phyloP scores from a whole-genome alignment of 140 eudicot genomes.

The Erigeron philadelphicus region DNA sequence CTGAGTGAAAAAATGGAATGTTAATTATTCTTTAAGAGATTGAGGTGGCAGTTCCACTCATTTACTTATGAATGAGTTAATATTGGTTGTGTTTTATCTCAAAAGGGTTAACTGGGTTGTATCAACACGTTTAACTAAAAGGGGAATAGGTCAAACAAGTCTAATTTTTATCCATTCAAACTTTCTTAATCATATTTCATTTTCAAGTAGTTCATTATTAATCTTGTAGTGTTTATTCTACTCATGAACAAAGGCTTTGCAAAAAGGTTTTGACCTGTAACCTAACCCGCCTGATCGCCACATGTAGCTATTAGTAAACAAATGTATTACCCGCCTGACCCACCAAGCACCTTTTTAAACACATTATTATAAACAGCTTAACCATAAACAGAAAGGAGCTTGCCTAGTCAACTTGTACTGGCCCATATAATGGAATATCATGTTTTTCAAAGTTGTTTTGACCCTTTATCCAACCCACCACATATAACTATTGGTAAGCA shows the following conservation, averaged over 20 bases:
- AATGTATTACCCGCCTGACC: background rate
- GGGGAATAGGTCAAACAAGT: background rate
- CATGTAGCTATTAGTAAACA: background rate
- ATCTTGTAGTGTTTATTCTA: background rate
- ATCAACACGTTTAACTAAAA: background rate
- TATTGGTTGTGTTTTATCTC: background rate
- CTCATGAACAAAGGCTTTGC: background rate
- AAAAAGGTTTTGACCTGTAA: background rate
- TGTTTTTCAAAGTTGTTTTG: background rate
- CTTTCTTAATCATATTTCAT: background rate
- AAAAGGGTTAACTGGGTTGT: background rate
- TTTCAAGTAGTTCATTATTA: background rate
- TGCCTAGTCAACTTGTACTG: background rate
- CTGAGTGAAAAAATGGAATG: background rate
- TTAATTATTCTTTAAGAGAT: background rate
- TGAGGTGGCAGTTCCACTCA: background rate
- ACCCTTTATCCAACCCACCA: background rate
- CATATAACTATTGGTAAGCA: background rate
- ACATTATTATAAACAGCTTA: background rate
- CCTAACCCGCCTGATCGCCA: background rate
- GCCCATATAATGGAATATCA: background rate
- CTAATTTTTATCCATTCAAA: background rate
- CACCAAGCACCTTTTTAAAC: background rate
- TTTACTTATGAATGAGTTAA: background rate
- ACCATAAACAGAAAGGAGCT: background rate